phyloP scores from a whole-genome alignment of 2,329 filamentous ascomycete genomes.

The Beauveria scarabaeidicola region DNA sequence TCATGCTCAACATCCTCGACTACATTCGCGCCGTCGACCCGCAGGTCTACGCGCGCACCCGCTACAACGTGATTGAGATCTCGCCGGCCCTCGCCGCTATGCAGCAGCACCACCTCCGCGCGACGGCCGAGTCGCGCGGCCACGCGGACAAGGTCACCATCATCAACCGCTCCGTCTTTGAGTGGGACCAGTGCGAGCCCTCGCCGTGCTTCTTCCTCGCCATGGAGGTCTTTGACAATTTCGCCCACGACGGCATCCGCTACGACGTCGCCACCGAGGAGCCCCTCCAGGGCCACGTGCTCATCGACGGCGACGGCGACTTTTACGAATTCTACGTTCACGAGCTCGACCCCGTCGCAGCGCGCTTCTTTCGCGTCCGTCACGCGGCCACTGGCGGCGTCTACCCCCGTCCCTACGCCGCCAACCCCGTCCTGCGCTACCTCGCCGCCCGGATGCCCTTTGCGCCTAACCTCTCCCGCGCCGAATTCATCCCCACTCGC shows the following conservation, averaged over 20 bases:
- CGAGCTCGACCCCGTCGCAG: slow-evolving; percentile 70
- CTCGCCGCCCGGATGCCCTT: slow-evolving; percentile 60
- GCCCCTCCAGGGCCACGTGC: slow-evolving; percentile 78
- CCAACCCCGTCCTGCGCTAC: slow-evolving; percentile 47
- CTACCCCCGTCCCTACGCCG: slow-evolving; percentile 54
- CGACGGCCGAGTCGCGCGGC: slow-evolving; percentile 59
- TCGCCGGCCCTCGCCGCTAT: slow-evolving; percentile 70
- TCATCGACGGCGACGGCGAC: slow-evolving; percentile 78
- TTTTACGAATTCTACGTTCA: slow-evolving; percentile 91
- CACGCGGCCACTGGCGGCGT: slow-evolving; percentile 61
- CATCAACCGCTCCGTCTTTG: slow-evolving; percentile 89
- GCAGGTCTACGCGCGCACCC: slow-evolving; percentile 86
- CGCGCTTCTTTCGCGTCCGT: slow-evolving; percentile 76
- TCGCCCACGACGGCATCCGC: slow-evolving; percentile 87
- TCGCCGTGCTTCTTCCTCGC: slow-evolving; percentile 96
- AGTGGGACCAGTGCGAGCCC: slow-evolving; percentile 82
- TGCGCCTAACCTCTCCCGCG: slow-evolving; percentile 64
- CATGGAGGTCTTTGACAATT: slow-evolving; percentile 98
- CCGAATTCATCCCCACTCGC: slow-evolving; percentile 90
- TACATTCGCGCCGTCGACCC: slow-evolving; percentile 86
- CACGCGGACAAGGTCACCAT: slow-evolving; percentile 86
- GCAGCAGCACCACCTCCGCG: slow-evolving; percentile 62
- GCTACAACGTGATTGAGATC: slow-evolving; percentile 95
- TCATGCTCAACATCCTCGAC: slow-evolving; percentile 97
- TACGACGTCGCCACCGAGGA: slow-evolving; percentile 76